Conservation (phyloP, 768 basidiomycete species). For the Auricularia heimuer region DNA sequence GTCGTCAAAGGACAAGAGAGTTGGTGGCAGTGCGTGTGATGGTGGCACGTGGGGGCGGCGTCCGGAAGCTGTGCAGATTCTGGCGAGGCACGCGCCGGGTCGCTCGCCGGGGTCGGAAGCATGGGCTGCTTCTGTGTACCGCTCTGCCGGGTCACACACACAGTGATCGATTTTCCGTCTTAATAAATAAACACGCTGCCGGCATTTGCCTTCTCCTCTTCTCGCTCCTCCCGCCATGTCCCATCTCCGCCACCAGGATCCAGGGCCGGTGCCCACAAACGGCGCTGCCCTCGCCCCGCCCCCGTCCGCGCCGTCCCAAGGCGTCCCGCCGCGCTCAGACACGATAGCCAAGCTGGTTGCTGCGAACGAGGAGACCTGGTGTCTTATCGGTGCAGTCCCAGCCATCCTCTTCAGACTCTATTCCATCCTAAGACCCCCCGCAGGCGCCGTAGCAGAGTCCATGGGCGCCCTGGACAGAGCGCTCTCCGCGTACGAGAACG, state of each 20-base stretch:
- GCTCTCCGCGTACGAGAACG: slow-evolving; percentile 86
- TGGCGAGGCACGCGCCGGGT: too few relatives aligned
- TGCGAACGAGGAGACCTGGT: slow-evolving; percentile 94
- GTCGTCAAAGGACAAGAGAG: not conserved
- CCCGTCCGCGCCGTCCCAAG: slow-evolving; percentile 12
- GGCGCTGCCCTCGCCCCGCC: slow-evolving; percentile 26
- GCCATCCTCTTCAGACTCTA: not conserved
- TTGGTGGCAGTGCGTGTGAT: too few relatives aligned
- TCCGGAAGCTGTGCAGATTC: too few relatives aligned
- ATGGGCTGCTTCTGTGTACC: slow-evolving; percentile 1
- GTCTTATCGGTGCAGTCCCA: slow-evolving; percentile 64
- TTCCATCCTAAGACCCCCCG: not conserved
- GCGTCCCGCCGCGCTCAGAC: slow-evolving; percentile 20
- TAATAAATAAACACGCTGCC: slow-evolving; percentile 29
- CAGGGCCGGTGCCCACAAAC: slow-evolving; percentile 26
- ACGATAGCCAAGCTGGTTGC: slow-evolving; percentile 66
- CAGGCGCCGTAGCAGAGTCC: slow-evolving; percentile 92
- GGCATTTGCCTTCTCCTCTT: slow-evolving; percentile 22
- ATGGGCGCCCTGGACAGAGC: slow-evolving; percentile 92
- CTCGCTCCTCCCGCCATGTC: slow-evolving; percentile 41
- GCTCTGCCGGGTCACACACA: slow-evolving; percentile 16
- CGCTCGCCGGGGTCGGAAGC: too few relatives aligned
- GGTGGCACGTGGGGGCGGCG: too few relatives aligned
- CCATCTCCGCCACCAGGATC: slow-evolving; percentile 24
- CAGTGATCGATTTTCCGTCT: not conserved